Conservation (phyloP, 331 rosid genomes). For the Malus hybrid region DNA sequence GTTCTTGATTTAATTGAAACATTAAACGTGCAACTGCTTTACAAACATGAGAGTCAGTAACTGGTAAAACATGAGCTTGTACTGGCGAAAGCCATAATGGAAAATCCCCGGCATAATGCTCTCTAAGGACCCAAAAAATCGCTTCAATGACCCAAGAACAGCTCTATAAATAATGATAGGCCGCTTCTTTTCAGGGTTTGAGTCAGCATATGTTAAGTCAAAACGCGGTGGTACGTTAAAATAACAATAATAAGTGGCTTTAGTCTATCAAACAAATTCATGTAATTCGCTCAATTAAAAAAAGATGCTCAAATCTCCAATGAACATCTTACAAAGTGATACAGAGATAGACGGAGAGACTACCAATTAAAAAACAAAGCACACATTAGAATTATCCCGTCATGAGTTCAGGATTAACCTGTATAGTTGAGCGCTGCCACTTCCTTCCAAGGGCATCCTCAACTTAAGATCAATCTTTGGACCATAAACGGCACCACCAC, state of each 20-base stretch:
- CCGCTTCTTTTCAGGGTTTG: constrained; percentile 67
- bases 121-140: constrained; percentile 89
- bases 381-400: not conserved
- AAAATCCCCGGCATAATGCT: too few relatives aligned
- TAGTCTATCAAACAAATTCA: not conserved
- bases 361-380: not conserved
- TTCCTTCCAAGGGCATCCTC: constrained; percentile 98
- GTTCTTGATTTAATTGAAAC: too few relatives aligned
- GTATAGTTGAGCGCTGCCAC: constrained; percentile 99
- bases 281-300: too few relatives aligned
- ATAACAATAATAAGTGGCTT: not conserved
- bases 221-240: too few relatives aligned
- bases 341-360: not conserved
- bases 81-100: constrained; percentile 62
- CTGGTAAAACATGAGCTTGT: too few relatives aligned
- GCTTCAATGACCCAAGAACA: constrained; percentile 90
- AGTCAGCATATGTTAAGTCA: too few relatives aligned
- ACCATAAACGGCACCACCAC: too few relatives aligned
- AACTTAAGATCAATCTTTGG: constrained; percentile 95
- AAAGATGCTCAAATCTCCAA: not conserved
- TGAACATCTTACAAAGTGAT: not conserved
- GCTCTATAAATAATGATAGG: constrained; percentile 97
- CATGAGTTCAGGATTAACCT: constrained; percentile 42
- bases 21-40: not conserved
- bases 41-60: constrained; percentile 65